Evolutionary conservation across 148 eudicot species (phyloP), one percentile per base, ranked within the genome.

Genomic region (Rhododendron williamsianum): DNA sequence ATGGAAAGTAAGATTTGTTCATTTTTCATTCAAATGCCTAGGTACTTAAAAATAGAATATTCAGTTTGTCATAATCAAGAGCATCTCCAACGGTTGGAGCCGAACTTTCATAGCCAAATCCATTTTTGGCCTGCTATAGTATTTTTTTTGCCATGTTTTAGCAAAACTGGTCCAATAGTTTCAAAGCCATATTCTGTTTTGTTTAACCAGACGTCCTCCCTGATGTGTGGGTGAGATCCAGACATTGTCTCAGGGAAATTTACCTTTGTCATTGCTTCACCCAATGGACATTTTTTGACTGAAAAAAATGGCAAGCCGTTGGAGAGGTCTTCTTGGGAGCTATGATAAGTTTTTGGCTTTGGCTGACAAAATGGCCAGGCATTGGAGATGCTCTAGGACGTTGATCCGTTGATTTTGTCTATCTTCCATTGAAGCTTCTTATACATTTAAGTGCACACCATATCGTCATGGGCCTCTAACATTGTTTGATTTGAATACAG

Each of bases 1-100:
- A 85, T 94, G 87, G 77, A 85, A 83, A 91, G 98, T 95, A 89
- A 94, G 95, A 69, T 67, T 76, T 36, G 4, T 80, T 67, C 73
- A 54, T 82, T 74, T 51, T 25, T 49, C 69, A 72, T 71, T 71
- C 77, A n/a, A 41, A 41, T 41, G 78, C 13, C 71, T 80, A 43
- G 41, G 33, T 36, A 12, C 84, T 82, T 60, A 15, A 38, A 78
- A 41, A 60, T 65, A 35, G 78, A 58, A 38, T 38, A 38, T 38
- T 76, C 49, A 19, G 43, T 33, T 72, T 11, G 0, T 72, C 16
- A 35, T 72, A 21, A 58, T 19, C 13, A 58, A 21, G n/a, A 58
- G 65, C n/a, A 58, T 6, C 65, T 21, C 9, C 65, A 58, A 6
- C 0, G 9, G 25, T 19, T 58, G 25, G 2, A 58, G n/a, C n/a